Evolutionary conservation across 257 asterid genomes (phyloP), one percentile per base, ranked within the genome.

Genomic region (Solanum verrucosum): DNA sequence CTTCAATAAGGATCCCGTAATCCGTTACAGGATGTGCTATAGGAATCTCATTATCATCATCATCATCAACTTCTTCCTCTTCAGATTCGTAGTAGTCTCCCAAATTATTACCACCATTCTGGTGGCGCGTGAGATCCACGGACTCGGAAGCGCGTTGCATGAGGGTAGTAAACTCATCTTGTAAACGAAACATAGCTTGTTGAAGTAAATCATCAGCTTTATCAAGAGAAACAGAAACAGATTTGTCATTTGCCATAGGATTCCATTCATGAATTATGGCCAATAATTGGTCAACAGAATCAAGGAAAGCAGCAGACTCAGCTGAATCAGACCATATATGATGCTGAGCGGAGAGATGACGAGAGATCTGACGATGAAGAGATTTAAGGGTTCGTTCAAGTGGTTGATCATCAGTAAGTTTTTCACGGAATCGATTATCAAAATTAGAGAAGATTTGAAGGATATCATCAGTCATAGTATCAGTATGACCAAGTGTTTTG

Each of bases 381-480:
- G 96, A 88, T 91, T 91, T 93, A 35, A 97, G 95, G 67, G 89
- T 90, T 74, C 91, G 95, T 59, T 95, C 98, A 70, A 95, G 88
- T 14, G 91, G 91, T 71, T 92, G 95, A 16, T 93, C 98, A 0
- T 93, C 98, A 86, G 95, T 90, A 68, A 97, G 91, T 89, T 96
- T 97, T 52, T 96, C 98, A 25, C 98, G 93, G 29, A 97, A 87
- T 5, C 99, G 90, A 11, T 98, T 97, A 81, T 97, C 99, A 90
- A 97, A 96, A 89, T 93, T 96, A 90, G 99, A 97, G 88, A 96
- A 97, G 6, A 97, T 95, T 89, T 97, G 95, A 83, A 97, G 93
- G 27, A 97, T 97, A 84, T 97, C 99, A 67, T 95, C 99, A 23
- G 99, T 92, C 98, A 95, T 97, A 86, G 92, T 96, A 88, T 96